A percentile compares a stretch with the other conserved stretches of the same genome.
Evolutionary conservation across 2,329 filamentous ascomycete species (phyloP).

Genomic region (Ophiocordyceps australis): DNA sequence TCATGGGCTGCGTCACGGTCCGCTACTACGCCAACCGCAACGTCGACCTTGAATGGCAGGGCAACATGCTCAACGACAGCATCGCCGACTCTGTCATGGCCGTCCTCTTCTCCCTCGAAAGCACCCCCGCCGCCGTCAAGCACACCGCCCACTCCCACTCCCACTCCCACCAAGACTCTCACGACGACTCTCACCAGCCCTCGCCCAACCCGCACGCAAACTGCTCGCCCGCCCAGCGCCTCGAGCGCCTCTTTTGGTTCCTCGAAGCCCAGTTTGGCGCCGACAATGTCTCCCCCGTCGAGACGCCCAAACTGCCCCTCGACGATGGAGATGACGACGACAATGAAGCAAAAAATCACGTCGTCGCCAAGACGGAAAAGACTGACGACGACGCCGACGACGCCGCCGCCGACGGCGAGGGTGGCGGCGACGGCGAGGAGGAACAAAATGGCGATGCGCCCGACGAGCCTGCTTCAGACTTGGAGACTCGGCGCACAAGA

Average conservation of each 20-base stretch:
- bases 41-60: conserved; percentile 90
- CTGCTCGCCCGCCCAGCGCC: conserved; percentile 53
- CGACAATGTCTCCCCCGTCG: conserved; percentile 64
- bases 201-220: conserved; percentile 54
- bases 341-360: background rate
- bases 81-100: conserved; percentile 96
- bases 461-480: conserved; percentile 21
- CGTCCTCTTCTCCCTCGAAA: conserved; percentile 81
- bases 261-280: conserved; percentile 90
- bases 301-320: conserved; percentile 36
- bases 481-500: conserved; percentile 38
- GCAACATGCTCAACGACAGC: conserved; percentile 91
- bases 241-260: conserved; percentile 82
- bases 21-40: conserved; percentile 60
- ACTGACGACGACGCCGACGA: conserved; percentile 1
- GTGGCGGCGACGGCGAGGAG: conserved; percentile 4
- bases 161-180: conserved; percentile 13
- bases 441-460: conserved; percentile 11
- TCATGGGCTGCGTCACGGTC: conserved; percentile 89
- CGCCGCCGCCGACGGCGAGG: background rate
- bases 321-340: conserved; percentile 15
- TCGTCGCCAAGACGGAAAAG: conserved; percentile 1
- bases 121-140: conserved; percentile 85
- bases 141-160: conserved; percentile 23
- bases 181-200: conserved; percentile 28